These are phyloP conservation scores for Xylariaceae sp. DNA, from an alignment of 2,329 filamentous ascomycete genomes.

Conservation along the genomic window DNA sequence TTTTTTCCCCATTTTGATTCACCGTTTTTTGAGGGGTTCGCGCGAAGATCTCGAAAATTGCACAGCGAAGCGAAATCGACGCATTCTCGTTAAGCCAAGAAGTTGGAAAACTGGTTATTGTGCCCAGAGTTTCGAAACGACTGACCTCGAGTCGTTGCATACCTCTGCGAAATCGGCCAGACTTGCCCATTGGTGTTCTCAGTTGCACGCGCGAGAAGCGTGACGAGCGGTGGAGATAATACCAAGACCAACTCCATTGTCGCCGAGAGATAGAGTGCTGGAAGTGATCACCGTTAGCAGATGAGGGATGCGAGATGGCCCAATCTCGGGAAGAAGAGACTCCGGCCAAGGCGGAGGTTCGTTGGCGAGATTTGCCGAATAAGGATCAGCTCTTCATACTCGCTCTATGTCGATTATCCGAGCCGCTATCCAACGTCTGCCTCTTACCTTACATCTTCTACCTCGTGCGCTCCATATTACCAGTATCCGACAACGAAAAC, in stretches of 20 bases:
- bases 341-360: slow-evolving; percentile 15
- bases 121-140: background rate
- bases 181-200: background rate
- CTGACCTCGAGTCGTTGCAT: background rate
- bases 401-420: slow-evolving; percentile 42
- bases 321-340: slow-evolving; percentile 1
- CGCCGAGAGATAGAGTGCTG: too few relatives aligned
- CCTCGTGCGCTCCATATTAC: slow-evolving; percentile 60
- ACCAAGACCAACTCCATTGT: background rate
- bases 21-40: too few relatives aligned
- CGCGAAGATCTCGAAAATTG: too few relatives aligned
- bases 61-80: too few relatives aligned
- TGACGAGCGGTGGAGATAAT: background rate
- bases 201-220: background rate
- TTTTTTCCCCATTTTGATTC: too few relatives aligned
- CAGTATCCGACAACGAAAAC: slow-evolving; percentile 33
- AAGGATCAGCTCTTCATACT: slow-evolving; percentile 36
- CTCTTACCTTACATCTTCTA: slow-evolving; percentile 68
- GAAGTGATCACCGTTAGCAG: too few relatives aligned
- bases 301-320: slow-evolving; percentile 4
- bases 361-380: slow-evolving; percentile 35
- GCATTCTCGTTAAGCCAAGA: background rate
- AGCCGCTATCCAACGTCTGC: slow-evolving; percentile 63
- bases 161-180: background rate
- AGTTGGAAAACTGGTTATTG: too few relatives aligned